Base-by-base conservation (phyloP, 192 early-diverging fungal genomes). In the Umbelopsis sp. region DNA sequence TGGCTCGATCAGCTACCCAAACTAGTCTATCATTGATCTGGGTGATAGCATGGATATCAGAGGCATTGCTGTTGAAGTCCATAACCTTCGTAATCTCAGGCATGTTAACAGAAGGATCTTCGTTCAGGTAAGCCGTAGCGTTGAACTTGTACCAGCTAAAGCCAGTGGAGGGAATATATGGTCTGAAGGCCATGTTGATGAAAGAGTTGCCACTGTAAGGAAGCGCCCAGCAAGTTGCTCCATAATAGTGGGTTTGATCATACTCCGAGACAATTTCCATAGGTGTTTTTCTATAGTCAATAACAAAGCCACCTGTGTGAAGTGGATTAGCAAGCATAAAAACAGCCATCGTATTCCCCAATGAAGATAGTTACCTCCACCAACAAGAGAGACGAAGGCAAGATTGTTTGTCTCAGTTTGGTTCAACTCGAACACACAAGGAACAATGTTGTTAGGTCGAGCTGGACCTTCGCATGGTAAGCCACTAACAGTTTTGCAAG, bases 21-120 rank as follows among this genome's bases (percentile, higher is more conserved):
- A 48, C 46, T 48, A 48, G 46, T 18, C 46, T 48, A 48, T 48
- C 46, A 48, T 48, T 48, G 46, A 48, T 48, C 46, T 48, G 46
- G 46, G 46, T 48, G 46, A 48, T 48, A 48, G 46, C 46, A 48
- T 48, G 46, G 46, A 48, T 48, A 48, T 48, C 46, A 4, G 46
- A 48, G 46, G 46, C 46, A 48, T 48, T 48, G 46, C 18, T 48
- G 46, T 1, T 48, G 46, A 48, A 48, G 46, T 48, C 46, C 46
- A 48, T 48, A 4, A 48, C 46, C 18, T 48, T 48, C 46, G 46
- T 48, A 48, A 48, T 48, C 46, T 48, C 46, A 48, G 46, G 46
- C 46, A 16, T 48, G 46, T 48, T 48, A 4, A 48, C 46, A 48
- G 46, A 48, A 48, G 46, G 46, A 48, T 48, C 46, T 48, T 48